Evolutionary conservation across 352 stramenopile species (phyloP).

Genomic region (Globisporangium orthogonon): DNA sequence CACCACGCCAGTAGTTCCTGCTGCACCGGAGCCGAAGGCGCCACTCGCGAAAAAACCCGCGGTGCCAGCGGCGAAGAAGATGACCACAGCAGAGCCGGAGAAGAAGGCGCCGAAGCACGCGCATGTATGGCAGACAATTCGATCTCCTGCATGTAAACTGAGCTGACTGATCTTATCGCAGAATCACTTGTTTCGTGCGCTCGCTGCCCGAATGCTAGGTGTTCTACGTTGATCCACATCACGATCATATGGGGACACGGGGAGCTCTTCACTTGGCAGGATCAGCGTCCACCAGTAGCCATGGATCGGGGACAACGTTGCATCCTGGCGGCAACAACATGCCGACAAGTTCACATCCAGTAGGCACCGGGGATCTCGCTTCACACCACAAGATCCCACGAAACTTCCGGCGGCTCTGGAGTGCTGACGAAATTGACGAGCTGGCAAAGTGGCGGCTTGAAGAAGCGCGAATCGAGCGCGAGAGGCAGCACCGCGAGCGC

Average conservation of each 20-base stretch:
- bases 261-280: background rate
- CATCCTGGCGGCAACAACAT: background rate
- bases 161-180: background rate
- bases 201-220: slow-evolving; percentile 10
- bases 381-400: slow-evolving; percentile 28
- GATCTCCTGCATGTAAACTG: background rate
- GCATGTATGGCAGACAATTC: slow-evolving; percentile 21
- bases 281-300: background rate
- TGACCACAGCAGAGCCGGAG: slow-evolving; percentile 25
- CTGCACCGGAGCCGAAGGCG: slow-evolving; percentile 22
- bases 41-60: slow-evolving; percentile 24
- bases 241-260: slow-evolving; percentile 6
- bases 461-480: slow-evolving; percentile 42
- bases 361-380: slow-evolving; percentile 1
- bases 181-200: background rate
- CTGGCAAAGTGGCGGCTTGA: slow-evolving; percentile 41
- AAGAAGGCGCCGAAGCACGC: slow-evolving; percentile 47
- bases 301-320: background rate
- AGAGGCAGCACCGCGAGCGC: slow-evolving; percentile 41
- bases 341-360: background rate
- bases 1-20: slow-evolving; percentile 4
- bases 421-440: slow-evolving; percentile 39
- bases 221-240: slow-evolving; percentile 17
- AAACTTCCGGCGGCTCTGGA: slow-evolving; percentile 72
- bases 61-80: slow-evolving; percentile 28